These are phyloP conservation scores for Styphnolobium japonicum DNA, from an alignment of 306 rosid genomes.

Conservation along the genomic window DNA sequence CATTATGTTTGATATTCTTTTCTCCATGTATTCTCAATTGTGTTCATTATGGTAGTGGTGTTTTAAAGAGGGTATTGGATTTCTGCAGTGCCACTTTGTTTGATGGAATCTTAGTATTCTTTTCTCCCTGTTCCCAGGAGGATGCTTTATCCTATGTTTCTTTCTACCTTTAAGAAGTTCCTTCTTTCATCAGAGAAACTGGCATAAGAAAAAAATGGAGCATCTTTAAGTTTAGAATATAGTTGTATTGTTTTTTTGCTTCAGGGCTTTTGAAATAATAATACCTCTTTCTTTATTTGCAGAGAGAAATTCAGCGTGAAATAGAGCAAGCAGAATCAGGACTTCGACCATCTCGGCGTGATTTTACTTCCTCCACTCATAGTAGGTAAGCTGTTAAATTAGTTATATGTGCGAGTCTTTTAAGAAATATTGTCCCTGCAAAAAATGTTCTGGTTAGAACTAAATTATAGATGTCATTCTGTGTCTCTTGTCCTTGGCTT, in stretches of 20 bases:
- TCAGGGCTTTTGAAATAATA: background rate
- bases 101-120: background rate
- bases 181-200: background rate
- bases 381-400: constrained; percentile 51
- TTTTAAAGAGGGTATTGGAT: background rate
- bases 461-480: background rate
- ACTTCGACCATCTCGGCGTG: constrained; percentile 75
- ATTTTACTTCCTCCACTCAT: constrained; percentile 69
- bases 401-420: background rate
- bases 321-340: constrained; percentile 93
- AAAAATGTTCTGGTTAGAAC: background rate
- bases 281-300: constrained; percentile 25
- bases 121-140: background rate
- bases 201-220: background rate
- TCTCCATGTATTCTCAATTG: no score
- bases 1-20: no score
- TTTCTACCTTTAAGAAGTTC: background rate
- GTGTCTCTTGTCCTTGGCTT: background rate
- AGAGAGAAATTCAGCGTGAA: constrained; percentile 95
- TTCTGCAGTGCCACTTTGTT: background rate
- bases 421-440: background rate
- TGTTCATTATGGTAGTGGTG: no score
- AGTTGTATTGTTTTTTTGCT: background rate
- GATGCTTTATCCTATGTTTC: background rate
- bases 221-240: background rate